Base-by-base conservation (phyloP, 2,329 filamentous ascomycete species). In the Fusarium hainanense region DNA sequence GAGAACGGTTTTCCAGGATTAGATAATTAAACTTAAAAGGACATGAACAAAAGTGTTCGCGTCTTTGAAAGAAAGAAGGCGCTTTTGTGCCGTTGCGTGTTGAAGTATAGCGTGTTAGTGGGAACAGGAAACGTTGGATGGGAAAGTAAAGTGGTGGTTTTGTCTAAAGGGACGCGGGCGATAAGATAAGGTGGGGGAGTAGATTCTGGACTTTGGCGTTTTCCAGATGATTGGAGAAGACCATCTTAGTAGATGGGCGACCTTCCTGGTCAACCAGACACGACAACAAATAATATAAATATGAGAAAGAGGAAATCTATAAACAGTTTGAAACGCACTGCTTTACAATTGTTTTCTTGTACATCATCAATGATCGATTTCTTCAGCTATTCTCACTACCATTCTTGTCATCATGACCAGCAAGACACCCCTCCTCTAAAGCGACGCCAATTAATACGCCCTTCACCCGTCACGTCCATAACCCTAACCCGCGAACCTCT, bases 141-240 rank as follows among this genome's bases (percentile, higher is more conserved):
- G 44, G 52, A 63, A 66, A 54, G 52, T 58, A 49, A 61, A 55
- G 57, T 48, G 57, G 54, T 70, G 57, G 68, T 68, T 70, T 70
- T 71, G 68, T 68, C 40, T 18, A 41, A 40, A 60, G 56, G 47
- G 41, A 69, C 66, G 54, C 49, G 59, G 51, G 20, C 58, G 68
- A 70, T 71, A 70, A 70, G 68, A 70, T 70, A 70, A 71, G 68
- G 54, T n/a, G 63, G 48, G 43, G 46, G 54, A 34, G 20, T 48
- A 21, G 52, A 37, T 54, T 56, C 55, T 28, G 47, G 49, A 32
- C 20, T 8, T 54, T 37, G 37, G 27, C 41, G 25, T 30, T 56
- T 27, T 51, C 23, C 21, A n/a, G 12, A 27, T 41, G 49, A 51
- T 49, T 66, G 54, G 30, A 50, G 51, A 50, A 34, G 52, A 28